Base-by-base conservation (phyloP, 352 stramenopile genomes). In the Pythium phragmitis region DNA sequence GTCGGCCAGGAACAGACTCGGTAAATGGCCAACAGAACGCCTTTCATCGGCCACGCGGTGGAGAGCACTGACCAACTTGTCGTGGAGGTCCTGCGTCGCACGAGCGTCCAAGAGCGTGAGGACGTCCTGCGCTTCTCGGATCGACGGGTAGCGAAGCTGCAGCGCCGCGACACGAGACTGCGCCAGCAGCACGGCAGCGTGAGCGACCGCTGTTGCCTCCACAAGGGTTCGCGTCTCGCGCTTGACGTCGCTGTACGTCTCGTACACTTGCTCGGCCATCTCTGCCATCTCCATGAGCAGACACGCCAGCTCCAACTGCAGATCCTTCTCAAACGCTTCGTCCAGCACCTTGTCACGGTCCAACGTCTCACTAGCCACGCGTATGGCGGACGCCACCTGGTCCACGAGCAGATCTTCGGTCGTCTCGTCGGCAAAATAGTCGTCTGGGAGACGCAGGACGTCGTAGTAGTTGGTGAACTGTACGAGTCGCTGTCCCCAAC, bases 381-480 rank as follows among this genome's bases (percentile, higher is more conserved):
- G 19, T 7, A 36, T 14, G 6, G 7, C 34, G 2, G 34, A 28
- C 48, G 26, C 26, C 48, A 42, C 28, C 48, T 42, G 28, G 47
- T 57, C 50, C 30, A 8, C 37, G 13, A 30, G 26, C 26, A 30
- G 26, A 30, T 30, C 1, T 30, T 30, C 26, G 26, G 26, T 30
- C 26, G 26, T 30, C 26, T 30, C 26, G 2, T 30, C 26, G 26
- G 26, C 26, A 30, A 65, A 57, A 12, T 52, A 65, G 48, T 65
- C 58, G 28, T 65, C 49, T 2, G 58, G 48, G 1, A 58, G 14
- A 2, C n/a, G 14, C 36, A 66, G 50, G 7, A 54, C 50, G 14
- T 60, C 49, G 33, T 66, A 59, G 33, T 60, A 66, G 50, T 66
- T 65, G 26, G 42, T 33, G 37, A 58, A 65, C 9, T 46, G 9